Evolutionary conservation across 345 rosid genomes (phyloP), one percentile per base, ranked within the genome.

Genomic region (Aurinia saxatilis): DNA sequence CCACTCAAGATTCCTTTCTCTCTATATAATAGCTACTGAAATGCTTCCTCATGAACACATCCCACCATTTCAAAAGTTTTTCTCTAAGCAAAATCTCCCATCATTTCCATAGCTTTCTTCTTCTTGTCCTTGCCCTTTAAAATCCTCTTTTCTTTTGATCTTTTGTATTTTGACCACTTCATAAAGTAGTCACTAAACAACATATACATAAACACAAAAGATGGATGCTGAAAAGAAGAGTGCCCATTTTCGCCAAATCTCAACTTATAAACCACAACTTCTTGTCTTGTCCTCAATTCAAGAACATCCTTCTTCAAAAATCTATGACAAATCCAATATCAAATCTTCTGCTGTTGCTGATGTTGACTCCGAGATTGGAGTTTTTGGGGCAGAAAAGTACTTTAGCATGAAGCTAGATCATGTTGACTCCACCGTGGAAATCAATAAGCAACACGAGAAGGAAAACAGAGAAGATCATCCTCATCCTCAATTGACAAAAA

Each of bases 301-400:
- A 71, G 75, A 71, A 33, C 29, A 71, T 3, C 29, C 75, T 40
- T 63, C 60, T 71, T 40, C 75, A 27, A 64, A 49, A 50, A 27
- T 11, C 59, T 48, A 46, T 3, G 69, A 55, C 2, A 70, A 70
- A 21, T 14, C 45, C 53, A 71, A 18, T 7, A 27, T 35, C 27
- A 52, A 68, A 60, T n/a, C 37, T 23, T 21, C 60, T 12, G 41
- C 35, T 50, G 49, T 27, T 27, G 1, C 63, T 47, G 72, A 58
- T 44, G 82, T 69, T 13, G 85, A 87, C 50, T 54, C 87, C 0
- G 97, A 85, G 70, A 84, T 91, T 17, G 96, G 91, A 48, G 84
- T 91, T 17, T 91, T 91, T 12, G 73, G 83, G 5, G 98, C 98
- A 15, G 98, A 91, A 67, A 87, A 80, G 42, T 91, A 91, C 70